Evolutionary conservation across 768 basidiomycete genomes (phyloP).

Genomic region (Pluteus cervinus): DNA sequence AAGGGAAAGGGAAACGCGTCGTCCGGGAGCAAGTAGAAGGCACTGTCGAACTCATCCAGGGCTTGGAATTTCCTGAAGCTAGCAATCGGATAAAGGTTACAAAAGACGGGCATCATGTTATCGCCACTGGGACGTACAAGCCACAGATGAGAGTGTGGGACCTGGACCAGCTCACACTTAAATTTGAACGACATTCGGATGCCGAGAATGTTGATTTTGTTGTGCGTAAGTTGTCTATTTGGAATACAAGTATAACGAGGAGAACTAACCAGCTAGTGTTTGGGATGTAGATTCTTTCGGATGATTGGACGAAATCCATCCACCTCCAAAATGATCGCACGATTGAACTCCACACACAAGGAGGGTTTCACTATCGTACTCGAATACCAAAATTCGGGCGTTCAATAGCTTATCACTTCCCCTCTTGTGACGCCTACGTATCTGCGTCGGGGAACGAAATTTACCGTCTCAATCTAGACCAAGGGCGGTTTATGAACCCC

Average conservation of each 20-base stretch:
- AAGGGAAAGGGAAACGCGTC: constrained; percentile 62
- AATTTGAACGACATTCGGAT: constrained; percentile 95
- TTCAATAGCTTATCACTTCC: constrained; percentile 86
- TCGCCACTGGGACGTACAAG: constrained; percentile 97
- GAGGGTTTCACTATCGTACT: constrained; percentile 87
- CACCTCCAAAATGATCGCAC: constrained; percentile 96
- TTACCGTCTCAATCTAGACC: constrained; percentile 91
- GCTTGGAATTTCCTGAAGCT: constrained; percentile 96
- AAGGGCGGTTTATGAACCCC: constrained; percentile 88
- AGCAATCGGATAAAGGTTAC: constrained; percentile 90
- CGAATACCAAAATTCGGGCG: constrained; percentile 95
- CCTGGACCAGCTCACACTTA: constrained; percentile 83
- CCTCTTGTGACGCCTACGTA: constrained; percentile 87
- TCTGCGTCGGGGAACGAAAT: constrained; percentile 83
- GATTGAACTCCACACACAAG: constrained; percentile 89
- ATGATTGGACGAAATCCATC: constrained; percentile 98
- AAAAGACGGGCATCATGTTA: constrained; percentile 83
- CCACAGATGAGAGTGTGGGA: constrained; percentile 97
- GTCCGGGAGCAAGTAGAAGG: constrained; percentile 73
- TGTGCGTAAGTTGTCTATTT: constrained; percentile 59
- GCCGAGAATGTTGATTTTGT: constrained; percentile 97
- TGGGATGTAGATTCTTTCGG: constrained; percentile 76
- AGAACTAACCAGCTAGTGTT: neutral
- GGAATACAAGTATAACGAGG: constrained; percentile 2
- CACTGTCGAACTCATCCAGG: constrained; percentile 86